phyloP scores from a whole-genome alignment of 371 early-diverging fungal genomes.

The Massospora cicadina region DNA sequence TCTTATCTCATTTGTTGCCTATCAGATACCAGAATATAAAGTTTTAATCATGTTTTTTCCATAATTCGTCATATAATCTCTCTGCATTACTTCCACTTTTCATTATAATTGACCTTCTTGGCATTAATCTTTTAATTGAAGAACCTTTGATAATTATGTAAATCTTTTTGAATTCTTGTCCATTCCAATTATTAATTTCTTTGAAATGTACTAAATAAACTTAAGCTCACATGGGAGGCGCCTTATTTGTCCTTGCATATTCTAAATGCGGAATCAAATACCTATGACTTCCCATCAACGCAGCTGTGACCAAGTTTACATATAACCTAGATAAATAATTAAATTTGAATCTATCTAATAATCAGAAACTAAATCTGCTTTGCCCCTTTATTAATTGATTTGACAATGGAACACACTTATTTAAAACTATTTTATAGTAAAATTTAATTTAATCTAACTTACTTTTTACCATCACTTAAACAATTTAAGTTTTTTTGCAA shows the following conservation, averaged over 20 bases:
- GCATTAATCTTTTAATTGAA: constrained; percentile 35
- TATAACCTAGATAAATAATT: no score
- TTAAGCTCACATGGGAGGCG: not conserved
- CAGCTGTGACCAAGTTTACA: not conserved
- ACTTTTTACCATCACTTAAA: no score
- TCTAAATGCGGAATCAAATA: not conserved
- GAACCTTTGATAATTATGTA: constrained; percentile 45
- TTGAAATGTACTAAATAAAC: not conserved
- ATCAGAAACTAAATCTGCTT: no score
- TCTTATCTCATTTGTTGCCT: constrained; percentile 33
- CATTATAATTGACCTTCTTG: constrained; percentile 39
- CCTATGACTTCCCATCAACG: not conserved
- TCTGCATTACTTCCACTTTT: constrained; percentile 31
- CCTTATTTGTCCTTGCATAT: not conserved
- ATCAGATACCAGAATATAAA: constrained; percentile 34
- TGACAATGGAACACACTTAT: no score
- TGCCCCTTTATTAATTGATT: no score
- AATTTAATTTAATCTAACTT: no score
- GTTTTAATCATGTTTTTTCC: constrained; percentile 53
- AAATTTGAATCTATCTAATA: not conserved
- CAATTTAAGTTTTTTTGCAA: no score
- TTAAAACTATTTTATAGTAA: no score
- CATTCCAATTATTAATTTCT: not conserved
- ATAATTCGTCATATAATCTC: constrained; percentile 40
- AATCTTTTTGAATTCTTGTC: constrained; percentile 13